Evolutionary conservation across 352 stramenopile species (phyloP).

Genomic region (Lagenidium giganteum): DNA sequence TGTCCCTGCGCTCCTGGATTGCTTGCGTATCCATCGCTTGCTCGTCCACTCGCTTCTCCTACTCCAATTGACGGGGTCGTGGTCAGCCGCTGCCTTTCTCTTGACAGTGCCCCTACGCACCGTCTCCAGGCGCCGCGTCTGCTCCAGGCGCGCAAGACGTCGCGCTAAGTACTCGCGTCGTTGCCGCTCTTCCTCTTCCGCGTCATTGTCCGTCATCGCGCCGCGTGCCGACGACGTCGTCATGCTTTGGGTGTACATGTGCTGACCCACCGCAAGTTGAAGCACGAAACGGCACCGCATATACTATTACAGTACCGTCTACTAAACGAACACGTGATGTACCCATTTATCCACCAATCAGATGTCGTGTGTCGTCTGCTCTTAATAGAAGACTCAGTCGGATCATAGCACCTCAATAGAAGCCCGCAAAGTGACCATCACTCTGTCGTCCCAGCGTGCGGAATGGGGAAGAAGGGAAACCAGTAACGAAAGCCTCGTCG

Average conservation of each 20-base stretch:
- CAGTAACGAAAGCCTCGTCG: not conserved
- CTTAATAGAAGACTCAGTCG: not conserved
- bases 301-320: too few species aligned
- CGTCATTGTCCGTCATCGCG: slow-evolving; percentile 10
- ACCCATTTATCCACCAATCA: too few species aligned
- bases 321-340: too few species aligned
- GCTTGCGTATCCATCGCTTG: slow-evolving; percentile 4
- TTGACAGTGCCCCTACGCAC: slow-evolving; percentile 15
- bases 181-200: slow-evolving; percentile 31
- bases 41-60: slow-evolving; percentile 16
- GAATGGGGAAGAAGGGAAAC: not conserved
- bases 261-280: not conserved
- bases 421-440: too few species aligned
- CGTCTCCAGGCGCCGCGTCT: slow-evolving; percentile 53
- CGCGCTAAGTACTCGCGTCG: slow-evolving; percentile 35
- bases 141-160: slow-evolving; percentile 40
- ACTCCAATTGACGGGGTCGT: not conserved
- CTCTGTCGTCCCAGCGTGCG: too few species aligned
- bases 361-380: not conserved
- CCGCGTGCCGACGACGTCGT: not conserved
- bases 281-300: too few species aligned
- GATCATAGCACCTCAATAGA: slow-evolving; percentile 7
- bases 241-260: not conserved
- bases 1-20: slow-evolving; percentile 5
- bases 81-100: not conserved